Evolutionary conservation across 805 yeast species (phyloP), one percentile per base, ranked within the genome.

Genomic region (Kurtzmaniella cleridarum): DNA sequence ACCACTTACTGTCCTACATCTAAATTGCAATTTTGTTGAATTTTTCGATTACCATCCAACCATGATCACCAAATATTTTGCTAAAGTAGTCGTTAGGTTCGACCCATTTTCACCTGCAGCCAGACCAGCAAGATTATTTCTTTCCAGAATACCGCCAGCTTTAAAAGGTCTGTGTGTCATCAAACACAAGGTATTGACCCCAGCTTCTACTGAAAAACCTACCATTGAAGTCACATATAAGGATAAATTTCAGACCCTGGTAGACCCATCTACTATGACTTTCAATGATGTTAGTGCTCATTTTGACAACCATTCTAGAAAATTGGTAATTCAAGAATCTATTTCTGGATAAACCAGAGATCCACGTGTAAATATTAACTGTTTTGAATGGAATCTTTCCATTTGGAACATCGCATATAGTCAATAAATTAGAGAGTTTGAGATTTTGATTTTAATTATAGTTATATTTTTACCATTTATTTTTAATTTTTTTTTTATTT

Each of bases 11-110:
- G 24, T 20, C 24, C 24, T 20, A 20, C 24, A 20, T 20, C 24
- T 20, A 20, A 20, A 20, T 8, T 8, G 8, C 8, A 20, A 5
- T 20, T 20, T 20, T 20, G 7, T 5, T 20, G 5, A 20, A 20
- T 20, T 20, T 20, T 20, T 20, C 24, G 8, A 20, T 8, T 8
- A 20, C 23, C 35, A 10, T 10, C 12, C 29, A 13, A 17, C 36
- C 15, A 90, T 90, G 98, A 84, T 90, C 54, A 91, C 97, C 30
- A 88, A 87, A 62, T 90, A 84, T 64, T 87, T 91, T 66, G 71
- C 89, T 27, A 78, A 79, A 47, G 87, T 88, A 7, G 69, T 70
- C 32, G 85, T 91, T 32, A 79, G 72, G 54, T 87, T 90, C 71
- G 79, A 85, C 59, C 96, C 96, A 1, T 73, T 84, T 46, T 76